Evolutionary conservation across 768 basidiomycete species (phyloP).

Genomic region (Collybiopsis luxurians): DNA sequence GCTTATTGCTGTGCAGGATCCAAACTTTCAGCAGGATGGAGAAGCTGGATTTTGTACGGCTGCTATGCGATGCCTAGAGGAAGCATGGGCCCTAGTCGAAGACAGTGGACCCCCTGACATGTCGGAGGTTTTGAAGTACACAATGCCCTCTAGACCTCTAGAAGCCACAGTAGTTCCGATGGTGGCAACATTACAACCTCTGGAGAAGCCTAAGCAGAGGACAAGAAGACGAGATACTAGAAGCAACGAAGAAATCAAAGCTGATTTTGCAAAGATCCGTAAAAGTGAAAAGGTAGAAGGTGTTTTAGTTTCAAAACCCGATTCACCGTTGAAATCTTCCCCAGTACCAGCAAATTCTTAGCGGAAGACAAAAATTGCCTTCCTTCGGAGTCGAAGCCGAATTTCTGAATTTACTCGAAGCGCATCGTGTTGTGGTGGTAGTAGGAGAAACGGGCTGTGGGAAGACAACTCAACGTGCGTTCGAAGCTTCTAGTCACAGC

Average conservation of each 20-base stretch:
- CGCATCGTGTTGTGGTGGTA: conserved; percentile 71
- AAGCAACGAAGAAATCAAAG: conserved; percentile 45
- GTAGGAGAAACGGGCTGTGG: conserved; percentile 94
- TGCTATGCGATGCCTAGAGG: conserved; percentile 67
- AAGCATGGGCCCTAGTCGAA: conserved; percentile 64
- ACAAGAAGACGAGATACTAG: conserved; percentile 37
- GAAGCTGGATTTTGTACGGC: conserved; percentile 77
- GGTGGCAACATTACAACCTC: background rate
- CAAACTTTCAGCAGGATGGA: conserved; percentile 57
- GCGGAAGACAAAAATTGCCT: conserved; percentile 61
- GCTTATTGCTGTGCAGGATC: conserved; percentile 50
- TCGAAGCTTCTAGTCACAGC: background rate
- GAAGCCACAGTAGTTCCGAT: background rate
- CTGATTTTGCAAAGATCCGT: conserved; percentile 48
- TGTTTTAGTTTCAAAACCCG: background rate
- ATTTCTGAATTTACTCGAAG: conserved; percentile 58
- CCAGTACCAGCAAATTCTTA: conserved; percentile 55
- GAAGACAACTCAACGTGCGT: conserved; percentile 83
- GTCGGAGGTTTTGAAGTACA: conserved; percentile 58
- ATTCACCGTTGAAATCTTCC: background rate
- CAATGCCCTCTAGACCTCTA: conserved; percentile 35
- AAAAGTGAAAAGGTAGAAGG: conserved; percentile 33
- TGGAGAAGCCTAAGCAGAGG: conserved; percentile 14
- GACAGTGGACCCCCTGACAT: conserved; percentile 76
- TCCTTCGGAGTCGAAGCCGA: conserved; percentile 67